Base-by-base conservation (phyloP, 352 stramenopile genomes). In the Globisporangium irregulare region DNA sequence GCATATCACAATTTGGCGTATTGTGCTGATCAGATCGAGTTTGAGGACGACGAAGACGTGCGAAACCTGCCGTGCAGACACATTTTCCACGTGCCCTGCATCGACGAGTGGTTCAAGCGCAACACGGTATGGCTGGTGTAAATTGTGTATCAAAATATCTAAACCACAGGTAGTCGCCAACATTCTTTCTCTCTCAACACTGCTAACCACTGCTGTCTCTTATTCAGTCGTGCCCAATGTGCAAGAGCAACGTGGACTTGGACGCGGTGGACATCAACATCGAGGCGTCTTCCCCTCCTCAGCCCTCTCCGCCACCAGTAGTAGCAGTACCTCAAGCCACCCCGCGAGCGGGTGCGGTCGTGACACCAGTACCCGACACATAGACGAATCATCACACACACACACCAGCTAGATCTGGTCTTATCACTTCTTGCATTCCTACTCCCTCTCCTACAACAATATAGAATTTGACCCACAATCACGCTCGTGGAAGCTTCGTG, bases 61-160 rank as follows among this genome's bases (percentile, higher is more conserved):
- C 82, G 84, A 36, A 90, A 90, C 27, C 58, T 98, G 51, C 78
- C 80, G 1, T 98, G 92, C 74, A 84, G 84, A 41, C 92, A 98
- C 70, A 80, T 97, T 60, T 97, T 97, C 73, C 90, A 98, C 73
- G 82, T 92, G 0, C 74, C 89, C 3, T 98, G 92, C 72, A 90
- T 98, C 59, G 88, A 93, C 66, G 76, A 95, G 62, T 98, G 92
- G 92, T 80, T 98, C 59, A 75, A 82, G 58, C 79, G 87, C 58
- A 92, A 92, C 67, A 97, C 92, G 80, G 27, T 32, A 32, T 32
- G 27, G 3, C 27, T 32, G 27, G 27, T 32, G 27, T 32, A 32
- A 32, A 32, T 32, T 32, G 3, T 32, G 27, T 6, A 32, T 32
- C 27, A 32, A 32, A 32, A 32, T 32, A 32, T 32, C 27, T 32